Base-by-base conservation (phyloP, 2,329 filamentous ascomycete species). In the Ceratocystis ficicola region DNA sequence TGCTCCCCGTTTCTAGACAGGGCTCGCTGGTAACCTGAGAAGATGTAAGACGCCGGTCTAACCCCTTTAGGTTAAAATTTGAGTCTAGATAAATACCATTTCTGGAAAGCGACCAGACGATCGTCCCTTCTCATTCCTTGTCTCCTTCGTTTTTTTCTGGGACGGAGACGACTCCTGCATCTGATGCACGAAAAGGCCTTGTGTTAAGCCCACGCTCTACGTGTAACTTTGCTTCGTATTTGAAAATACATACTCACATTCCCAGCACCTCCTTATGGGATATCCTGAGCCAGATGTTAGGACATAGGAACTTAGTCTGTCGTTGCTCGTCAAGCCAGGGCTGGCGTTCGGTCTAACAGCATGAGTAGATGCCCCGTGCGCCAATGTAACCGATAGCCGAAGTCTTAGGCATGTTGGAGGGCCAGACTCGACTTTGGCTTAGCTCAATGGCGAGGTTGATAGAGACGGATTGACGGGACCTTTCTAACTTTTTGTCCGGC, bases 341-440 rank as follows among this genome's bases (percentile, higher is more conserved):
- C 52, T 59, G 52, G 52, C 7, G 25, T n/a, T 30, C 12, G 28
- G 52, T 59, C 52, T 22, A 32, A 59, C 25, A 59, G 25, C 52
- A 32, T 15, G 5, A 32, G 32, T 36, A 36, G 10, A 59, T 36
- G 28, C 28, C 52, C 52, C 28, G 52, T 59, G 52, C 52, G 22
- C 32, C 28, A 59, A 30, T 30, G 52, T 17, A 22, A 32, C 52
- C 52, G 52, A 59, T 59, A 59, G 52, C 52, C 52, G 52, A 59
- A 32, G 52, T n/a, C 52, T 32, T 59, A 8, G 30, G 30, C 52
- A 28, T 57, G 3, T 17, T 28, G 22, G 52, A 57, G 52, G 52
- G 8, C 52, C 28, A 32, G 17, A 59, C 4, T 32, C 15, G 15
- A 12, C 17, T n/a, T 59, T 59, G 36, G 25, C 15, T 17, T 32